These are phyloP conservation scores for Globisporangium alternatum DNA, from an alignment of 352 stramenopile species.

Conservation along the genomic window DNA sequence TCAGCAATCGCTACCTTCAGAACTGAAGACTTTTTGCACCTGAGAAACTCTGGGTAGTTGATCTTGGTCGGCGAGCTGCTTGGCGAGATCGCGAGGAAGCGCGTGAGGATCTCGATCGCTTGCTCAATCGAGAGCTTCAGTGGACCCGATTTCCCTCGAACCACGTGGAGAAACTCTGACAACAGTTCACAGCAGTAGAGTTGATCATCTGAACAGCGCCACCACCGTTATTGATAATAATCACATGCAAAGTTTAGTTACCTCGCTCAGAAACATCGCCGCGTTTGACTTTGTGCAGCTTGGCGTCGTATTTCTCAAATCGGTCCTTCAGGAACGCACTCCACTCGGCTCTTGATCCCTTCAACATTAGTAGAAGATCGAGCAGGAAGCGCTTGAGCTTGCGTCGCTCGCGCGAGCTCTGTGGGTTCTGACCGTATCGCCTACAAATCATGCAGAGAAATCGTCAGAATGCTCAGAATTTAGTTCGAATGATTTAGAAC, in stretches of 20 bases:
- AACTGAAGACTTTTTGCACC: no score
- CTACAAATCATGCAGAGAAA: constrained; percentile 17
- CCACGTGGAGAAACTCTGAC: constrained; percentile 34
- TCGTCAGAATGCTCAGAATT: constrained; percentile 5
- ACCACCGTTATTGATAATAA: no score
- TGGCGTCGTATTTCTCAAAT: constrained; percentile 43
- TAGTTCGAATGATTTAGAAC: not conserved
- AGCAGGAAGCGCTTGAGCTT: constrained; percentile 38
- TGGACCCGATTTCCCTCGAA: constrained; percentile 19
- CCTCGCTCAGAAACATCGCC: constrained; percentile 31
- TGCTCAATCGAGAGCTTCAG: constrained; percentile 35
- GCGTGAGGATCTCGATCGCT: constrained; percentile 27
- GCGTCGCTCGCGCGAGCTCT: constrained; percentile 33
- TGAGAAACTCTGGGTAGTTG: constrained; percentile 41
- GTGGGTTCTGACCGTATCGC: constrained; percentile 45
- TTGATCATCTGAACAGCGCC: not conserved
- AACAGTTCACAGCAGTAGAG: not conserved
- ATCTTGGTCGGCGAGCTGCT: constrained; percentile 21
- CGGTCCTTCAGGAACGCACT: constrained; percentile 24
- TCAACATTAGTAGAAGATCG: constrained; percentile 16
- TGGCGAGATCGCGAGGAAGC: constrained; percentile 33
- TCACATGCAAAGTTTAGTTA: constrained; percentile 8
- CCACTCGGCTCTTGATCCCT: constrained; percentile 22
- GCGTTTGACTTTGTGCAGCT: constrained; percentile 27
- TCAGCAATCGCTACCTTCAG: no score